Evolutionary conservation across 352 stramenopile species (phyloP), one percentile per base, ranked within the genome.

Genomic region (Globisporangium cederbergense): DNA sequence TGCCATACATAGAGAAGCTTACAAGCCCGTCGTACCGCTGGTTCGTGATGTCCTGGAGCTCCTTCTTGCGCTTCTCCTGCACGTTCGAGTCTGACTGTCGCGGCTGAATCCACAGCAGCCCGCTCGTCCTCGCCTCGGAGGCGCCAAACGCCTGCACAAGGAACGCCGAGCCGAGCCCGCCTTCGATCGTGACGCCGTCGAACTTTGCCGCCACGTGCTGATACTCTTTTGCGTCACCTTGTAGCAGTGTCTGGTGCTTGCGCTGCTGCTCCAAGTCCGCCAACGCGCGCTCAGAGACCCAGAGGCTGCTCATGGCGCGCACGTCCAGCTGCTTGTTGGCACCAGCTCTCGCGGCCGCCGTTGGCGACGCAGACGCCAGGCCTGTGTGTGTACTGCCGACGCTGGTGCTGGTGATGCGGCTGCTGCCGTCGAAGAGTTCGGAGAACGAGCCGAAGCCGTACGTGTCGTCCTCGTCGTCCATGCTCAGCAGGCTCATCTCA

Each of bases 391-490:
- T 4, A 30, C 10, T 28, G 25, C n/a, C 40, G 58, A 11, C 7
- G 51, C 45, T 18, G 25, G 11, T 14, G 65, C 42, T 36, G 7
- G 5, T 20, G 22, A 38, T 45, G 22, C 45, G 14, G 32, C 6
- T 18, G 32, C 34, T 42, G 38, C 49, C 42, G 43, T 79, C 73
- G 64, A 91, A 87, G 67, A 91, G 72, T 9, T 88, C 78, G 28
- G 78, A 76, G 70, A 79, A 83, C 53, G 81, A 85, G 43, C 78
- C 75, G 61, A 89, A 91, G 82, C 79, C 82, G 68, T 88, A 88
- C 62, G 72, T 78, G 36, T 87, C 78, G 46, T 87, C 78, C 30
- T 89, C 78, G 18, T 88, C 73, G 75, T 87, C 74, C 74, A 81
- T 78, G 14, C 4, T 64, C 57, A 38, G 25, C 55, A 32, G 32